Percentiles rank a stretch among this genome's conserved stretches.
phyloP scores from a whole-genome alignment of 2,329 filamentous ascomycete species.

The Zymoseptoria brevis region DNA sequence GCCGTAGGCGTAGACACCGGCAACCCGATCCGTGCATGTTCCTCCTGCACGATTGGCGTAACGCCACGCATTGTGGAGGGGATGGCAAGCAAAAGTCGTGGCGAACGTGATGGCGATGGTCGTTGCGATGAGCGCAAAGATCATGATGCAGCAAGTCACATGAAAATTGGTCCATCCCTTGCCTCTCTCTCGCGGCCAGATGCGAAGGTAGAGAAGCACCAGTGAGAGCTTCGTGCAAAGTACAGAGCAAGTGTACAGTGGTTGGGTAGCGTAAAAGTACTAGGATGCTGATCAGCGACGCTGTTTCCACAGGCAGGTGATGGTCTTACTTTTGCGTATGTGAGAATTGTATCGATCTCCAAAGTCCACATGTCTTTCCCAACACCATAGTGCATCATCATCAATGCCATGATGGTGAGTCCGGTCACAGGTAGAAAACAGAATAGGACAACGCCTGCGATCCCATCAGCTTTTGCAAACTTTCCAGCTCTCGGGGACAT shows the following conservation, averaged over 20 bases:
- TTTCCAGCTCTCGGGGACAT: background rate
- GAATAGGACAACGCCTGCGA: background rate
- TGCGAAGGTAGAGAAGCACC: conserved; percentile 6
- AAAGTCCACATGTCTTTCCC: conserved; percentile 3
- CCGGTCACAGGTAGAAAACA: conserved; percentile 1
- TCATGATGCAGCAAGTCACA: background rate
- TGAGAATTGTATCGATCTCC: background rate
- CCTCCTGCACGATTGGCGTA: conserved; percentile 1
- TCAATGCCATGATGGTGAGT: conserved; percentile 1
- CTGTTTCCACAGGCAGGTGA: background rate
- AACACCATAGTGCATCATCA: background rate
- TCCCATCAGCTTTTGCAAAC: background rate
- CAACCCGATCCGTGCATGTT: conserved; percentile 7
- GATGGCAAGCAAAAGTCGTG: background rate
- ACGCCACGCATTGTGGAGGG: background rate
- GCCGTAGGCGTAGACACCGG: conserved; percentile 5
- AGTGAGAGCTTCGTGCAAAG: conserved; percentile 5
- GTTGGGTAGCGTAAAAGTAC: conserved; percentile 5
- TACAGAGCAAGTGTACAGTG: conserved; percentile 3
- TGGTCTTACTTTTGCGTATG: background rate
- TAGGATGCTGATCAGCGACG: background rate
- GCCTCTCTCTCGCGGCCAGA: background rate
- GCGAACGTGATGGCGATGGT: background rate
- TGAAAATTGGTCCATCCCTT: background rate
- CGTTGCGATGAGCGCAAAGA: background rate